phyloP scores from a whole-genome alignment of 805 yeast species.

The Blastobotrys americana region DNA sequence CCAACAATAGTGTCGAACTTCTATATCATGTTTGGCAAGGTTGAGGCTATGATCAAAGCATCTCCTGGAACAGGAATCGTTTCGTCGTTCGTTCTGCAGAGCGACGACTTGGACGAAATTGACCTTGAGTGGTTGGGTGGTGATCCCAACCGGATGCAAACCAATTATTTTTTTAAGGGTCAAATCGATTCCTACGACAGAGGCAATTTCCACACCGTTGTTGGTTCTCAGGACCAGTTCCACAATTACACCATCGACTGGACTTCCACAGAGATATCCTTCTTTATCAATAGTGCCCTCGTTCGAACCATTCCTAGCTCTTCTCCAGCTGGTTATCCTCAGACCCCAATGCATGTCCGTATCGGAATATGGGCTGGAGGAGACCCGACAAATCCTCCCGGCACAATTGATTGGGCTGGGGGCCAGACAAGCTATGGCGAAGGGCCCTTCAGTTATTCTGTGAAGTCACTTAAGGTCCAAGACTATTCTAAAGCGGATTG shows the following conservation, averaged over 20 bases:
- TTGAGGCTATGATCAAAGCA: slow-evolving; percentile 64
- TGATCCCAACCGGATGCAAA: slow-evolving; percentile 65
- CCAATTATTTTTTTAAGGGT: slow-evolving; percentile 73
- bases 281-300: slow-evolving; percentile 64
- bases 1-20: slow-evolving; percentile 73
- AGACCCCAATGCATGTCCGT: slow-evolving; percentile 77
- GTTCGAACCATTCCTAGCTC: slow-evolving; percentile 56
- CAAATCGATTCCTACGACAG: slow-evolving; percentile 69
- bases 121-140: slow-evolving; percentile 86
- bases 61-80: slow-evolving; percentile 75
- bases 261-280: slow-evolving; percentile 56
- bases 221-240: slow-evolving; percentile 48
- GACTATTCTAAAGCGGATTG: slow-evolving; percentile 44
- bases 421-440: slow-evolving; percentile 44
- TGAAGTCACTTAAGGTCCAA: slow-evolving; percentile 52
- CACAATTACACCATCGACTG: slow-evolving; percentile 84
- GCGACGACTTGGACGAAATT: slow-evolving; percentile 83
- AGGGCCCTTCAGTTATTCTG: slow-evolving; percentile 50
- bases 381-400: slow-evolving; percentile 41
- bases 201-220: slow-evolving; percentile 61
- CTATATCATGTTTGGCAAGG: slow-evolving; percentile 83
- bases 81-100: slow-evolving; percentile 72
- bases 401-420: slow-evolving; percentile 72
- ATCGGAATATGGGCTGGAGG: slow-evolving; percentile 50
- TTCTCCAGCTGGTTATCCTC: slow-evolving; percentile 71